Evolutionary conservation across 495 filamentous ascomycete genomes (phyloP), one percentile per base, ranked within the genome.

Genomic region (Sordaria brevicollis): DNA sequence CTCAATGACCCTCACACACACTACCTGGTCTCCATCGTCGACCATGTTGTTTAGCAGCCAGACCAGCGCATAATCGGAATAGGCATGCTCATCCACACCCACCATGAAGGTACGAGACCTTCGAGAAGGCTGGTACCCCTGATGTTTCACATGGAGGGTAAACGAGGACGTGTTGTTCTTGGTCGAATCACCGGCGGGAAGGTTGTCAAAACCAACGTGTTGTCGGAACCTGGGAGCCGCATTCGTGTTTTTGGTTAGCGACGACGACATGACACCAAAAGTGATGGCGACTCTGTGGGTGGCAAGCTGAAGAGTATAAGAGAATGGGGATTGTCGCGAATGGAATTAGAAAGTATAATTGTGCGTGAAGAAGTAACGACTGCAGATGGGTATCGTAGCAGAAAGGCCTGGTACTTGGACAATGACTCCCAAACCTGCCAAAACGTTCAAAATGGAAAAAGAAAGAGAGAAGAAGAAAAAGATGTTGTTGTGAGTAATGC

Each of bases 31-130:
- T 11, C 96, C 95, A 79, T 98, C 95, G 74, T 97, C 94, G 25
- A 97, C 94, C 72, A 98, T 83, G 76, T 97, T 93, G 75, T 96
- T 93, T 34, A 99, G 86, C 65, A 97, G 85, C 93, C 94, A 99
- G 77, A 96, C 89, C 13, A 99, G 84, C 9, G 95, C 95, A 81
- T 93, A 96, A 65, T 97, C 93, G 21, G 94, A 97, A 80, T 98
- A 98, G 69, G 92, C 89, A 74, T 98, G 95, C 76, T 96, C 91
- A 79, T 99, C 95, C 35, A 93, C 93, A 2, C 95, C 95, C 67
- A 93, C 94, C 74, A 98, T 87, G 77, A 97, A 97, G 2, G 93
- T 97, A 43, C 94, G 88, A 10, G 93, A 96, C 38, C 93, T 87
- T 49, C 92, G 88, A 67, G 89, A 91, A 72, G 89, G 91, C 72